Evolutionary conservation across 2,329 filamentous ascomycete genomes (phyloP).

Genomic region (Bipolaris zeicola): DNA sequence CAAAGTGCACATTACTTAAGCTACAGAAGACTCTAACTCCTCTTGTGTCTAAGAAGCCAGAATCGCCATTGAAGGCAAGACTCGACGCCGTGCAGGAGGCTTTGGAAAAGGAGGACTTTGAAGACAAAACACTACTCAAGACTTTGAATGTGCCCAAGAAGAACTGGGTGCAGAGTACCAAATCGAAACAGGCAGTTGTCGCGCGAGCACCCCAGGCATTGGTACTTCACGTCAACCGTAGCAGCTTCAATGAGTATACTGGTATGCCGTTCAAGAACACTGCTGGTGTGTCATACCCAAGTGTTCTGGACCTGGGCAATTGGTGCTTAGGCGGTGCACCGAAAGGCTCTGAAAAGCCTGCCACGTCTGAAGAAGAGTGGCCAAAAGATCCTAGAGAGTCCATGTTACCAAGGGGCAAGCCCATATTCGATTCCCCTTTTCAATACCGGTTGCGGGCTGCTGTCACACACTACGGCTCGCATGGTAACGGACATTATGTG

Average conservation of each 20-base stretch:
- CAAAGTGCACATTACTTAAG: slow-evolving; percentile 80
- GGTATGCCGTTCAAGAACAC: slow-evolving; percentile 83
- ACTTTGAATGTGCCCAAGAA: slow-evolving; percentile 59
- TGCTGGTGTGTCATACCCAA: slow-evolving; percentile 77
- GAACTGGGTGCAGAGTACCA: slow-evolving; percentile 75
- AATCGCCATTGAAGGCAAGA: slow-evolving; percentile 57
- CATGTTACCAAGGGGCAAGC: slow-evolving; percentile 65
- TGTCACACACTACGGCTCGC: slow-evolving; percentile 85
- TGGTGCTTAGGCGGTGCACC: slow-evolving; percentile 76
- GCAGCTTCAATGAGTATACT: slow-evolving; percentile 83
- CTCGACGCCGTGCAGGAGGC: slow-evolving; percentile 71
- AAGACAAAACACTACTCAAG: slow-evolving; percentile 57
- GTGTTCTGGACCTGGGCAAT: slow-evolving; percentile 73
- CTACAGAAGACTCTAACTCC: slow-evolving; percentile 51
- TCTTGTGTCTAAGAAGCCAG: slow-evolving; percentile 37
- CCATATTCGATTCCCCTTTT: slow-evolving; percentile 44
- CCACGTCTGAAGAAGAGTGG: slow-evolving; percentile 67
- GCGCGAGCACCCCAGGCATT: slow-evolving; percentile 81
- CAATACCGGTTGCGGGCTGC: slow-evolving; percentile 81
- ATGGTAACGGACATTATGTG: slow-evolving; percentile 95
- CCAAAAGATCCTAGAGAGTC: slow-evolving; percentile 69
- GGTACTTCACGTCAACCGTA: slow-evolving; percentile 87
- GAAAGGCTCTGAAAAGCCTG: slow-evolving; percentile 32
- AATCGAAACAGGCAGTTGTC: slow-evolving; percentile 87
- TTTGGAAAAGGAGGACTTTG: slow-evolving; percentile 78